Base-by-base conservation (phyloP, 768 basidiomycete species). In the Leucosporidium scottii region DNA sequence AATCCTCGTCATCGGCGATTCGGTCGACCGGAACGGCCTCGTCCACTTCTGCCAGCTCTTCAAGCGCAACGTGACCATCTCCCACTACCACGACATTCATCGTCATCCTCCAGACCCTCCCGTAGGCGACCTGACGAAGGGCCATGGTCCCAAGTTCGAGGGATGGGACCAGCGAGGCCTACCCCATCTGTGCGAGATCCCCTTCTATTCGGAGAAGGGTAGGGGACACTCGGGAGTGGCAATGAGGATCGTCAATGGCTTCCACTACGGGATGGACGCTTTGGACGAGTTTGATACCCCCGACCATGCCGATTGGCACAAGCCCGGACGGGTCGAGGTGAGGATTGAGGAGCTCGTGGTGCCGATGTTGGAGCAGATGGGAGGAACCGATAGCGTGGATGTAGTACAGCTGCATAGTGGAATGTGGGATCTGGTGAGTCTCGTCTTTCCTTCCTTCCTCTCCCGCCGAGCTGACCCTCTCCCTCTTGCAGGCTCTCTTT, bases 251-350 rank as follows among this genome's bases (percentile, higher is more conserved):
- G 21, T 72, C 17, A 72, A 72, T 27, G 71, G 71, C 28, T 72
- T 72, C 36, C 65, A 67, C 27, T 72, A 72, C 57, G 71, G 71
- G 10, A 72, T 72, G 71, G 71, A 72, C 53, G 71, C 62, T 36
- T 55, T 72, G 20, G 71, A 72, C 60, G 71, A 72, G 65, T 72
- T 72, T 57, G 65, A 72, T 53, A 69, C 62, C 31, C 67, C 67
- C 17, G 71, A 67, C 49, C 71, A 72, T 21, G 55, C 15, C 17
- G 71, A 72, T 31, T 72, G 71, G 71, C 71, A 72, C 25, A 61
- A 64, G 50, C 71, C 71, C 0, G 71, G 71, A 9, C 60, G 63
- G 60, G 59, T 69, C 23, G 71, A 72, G 65, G 54, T 25, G 18
- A 27, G 71, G 59, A 72, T 72, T 25, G 71, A 72, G 54, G 49